These are phyloP conservation scores for Phytophthora hybrid DNA, from an alignment of 352 stramenopile genomes.

Conservation along the genomic window DNA sequence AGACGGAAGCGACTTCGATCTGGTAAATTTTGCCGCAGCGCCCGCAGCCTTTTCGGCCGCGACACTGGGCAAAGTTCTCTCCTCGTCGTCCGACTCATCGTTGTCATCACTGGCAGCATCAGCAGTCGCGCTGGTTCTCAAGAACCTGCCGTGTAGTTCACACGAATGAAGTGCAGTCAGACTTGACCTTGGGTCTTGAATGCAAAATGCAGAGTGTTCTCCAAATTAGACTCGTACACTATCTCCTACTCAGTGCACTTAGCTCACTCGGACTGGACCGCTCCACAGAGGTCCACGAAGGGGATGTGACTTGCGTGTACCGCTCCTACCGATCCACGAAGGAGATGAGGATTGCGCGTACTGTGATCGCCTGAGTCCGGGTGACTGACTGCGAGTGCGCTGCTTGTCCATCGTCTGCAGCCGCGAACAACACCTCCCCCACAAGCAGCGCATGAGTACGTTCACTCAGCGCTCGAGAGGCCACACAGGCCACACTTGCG, in stretches of 20 bases:
- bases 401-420: neutral
- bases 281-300: no score
- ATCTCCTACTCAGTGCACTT: no score
- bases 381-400: neutral
- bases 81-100: no score
- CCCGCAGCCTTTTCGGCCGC: neutral
- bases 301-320: neutral
- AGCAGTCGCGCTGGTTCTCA: neutral
- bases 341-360: neutral
- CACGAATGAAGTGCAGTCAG: no score
- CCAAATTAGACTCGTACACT: no score
- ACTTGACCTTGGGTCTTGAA: no score
- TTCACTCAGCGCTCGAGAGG: slow-evolving; percentile 11
- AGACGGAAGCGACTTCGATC: neutral
- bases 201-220: no score
- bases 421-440: no score
- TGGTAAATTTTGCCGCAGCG: neutral
- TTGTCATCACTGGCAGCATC: neutral
- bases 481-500: slow-evolving; percentile 13
- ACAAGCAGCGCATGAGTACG: slow-evolving; percentile 5
- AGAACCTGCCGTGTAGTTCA: neutral
- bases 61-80: neutral
- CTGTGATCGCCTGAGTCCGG: neutral
- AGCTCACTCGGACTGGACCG: no score
- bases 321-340: neutral